Conservation (phyloP, 495 filamentous ascomycete genomes). For the Trypethelium eluteriae region DNA sequence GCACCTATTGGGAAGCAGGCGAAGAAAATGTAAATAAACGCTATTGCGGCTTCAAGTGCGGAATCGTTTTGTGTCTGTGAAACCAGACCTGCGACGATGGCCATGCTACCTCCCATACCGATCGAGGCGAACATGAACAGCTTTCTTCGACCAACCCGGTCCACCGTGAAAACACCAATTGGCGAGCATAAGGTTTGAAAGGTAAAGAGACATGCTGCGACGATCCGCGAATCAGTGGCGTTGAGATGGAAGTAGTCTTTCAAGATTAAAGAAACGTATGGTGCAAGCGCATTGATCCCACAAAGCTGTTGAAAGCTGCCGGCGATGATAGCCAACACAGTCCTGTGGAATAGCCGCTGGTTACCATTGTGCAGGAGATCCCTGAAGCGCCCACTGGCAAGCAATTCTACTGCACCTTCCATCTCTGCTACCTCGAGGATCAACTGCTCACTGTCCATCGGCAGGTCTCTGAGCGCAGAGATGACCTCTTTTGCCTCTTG, state of each 20-base stretch:
- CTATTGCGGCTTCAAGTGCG: constrained; percentile 8
- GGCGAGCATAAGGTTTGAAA: constrained; percentile 29
- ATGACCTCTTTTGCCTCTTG: constrained; percentile 11
- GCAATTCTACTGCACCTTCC: constrained; percentile 12
- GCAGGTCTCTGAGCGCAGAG: constrained; percentile 15
- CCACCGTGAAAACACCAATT: constrained; percentile 27
- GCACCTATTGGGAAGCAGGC: constrained; percentile 29
- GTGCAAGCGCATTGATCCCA: constrained; percentile 21
- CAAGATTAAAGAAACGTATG: constrained; percentile 31
- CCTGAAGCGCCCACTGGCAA: constrained; percentile 18
- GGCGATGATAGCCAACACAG: constrained; percentile 24
- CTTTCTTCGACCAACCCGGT: constrained; percentile 31
- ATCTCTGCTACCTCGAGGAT: constrained; percentile 15
- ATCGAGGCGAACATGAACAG: constrained; percentile 37
- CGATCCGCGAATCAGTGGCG: constrained; percentile 20
- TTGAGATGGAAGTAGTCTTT: constrained; percentile 27
- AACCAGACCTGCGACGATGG: constrained; percentile 34
- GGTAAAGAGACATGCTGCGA: constrained; percentile 26
- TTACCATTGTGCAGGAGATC: constrained; percentile 25
- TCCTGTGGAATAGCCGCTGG: constrained; percentile 27
- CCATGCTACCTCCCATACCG: constrained; percentile 40
- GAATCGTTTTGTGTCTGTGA: constrained; percentile 14
- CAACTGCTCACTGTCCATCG: constrained; percentile 13
- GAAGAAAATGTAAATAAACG: constrained; percentile 33
- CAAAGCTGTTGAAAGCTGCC: constrained; percentile 26